A percentile compares a stretch with the other conserved stretches of the same genome.
These are phyloP conservation scores for Epichloe uncinata DNA, from an alignment of 2,329 filamentous ascomycete genomes.

Conservation along the genomic window DNA sequence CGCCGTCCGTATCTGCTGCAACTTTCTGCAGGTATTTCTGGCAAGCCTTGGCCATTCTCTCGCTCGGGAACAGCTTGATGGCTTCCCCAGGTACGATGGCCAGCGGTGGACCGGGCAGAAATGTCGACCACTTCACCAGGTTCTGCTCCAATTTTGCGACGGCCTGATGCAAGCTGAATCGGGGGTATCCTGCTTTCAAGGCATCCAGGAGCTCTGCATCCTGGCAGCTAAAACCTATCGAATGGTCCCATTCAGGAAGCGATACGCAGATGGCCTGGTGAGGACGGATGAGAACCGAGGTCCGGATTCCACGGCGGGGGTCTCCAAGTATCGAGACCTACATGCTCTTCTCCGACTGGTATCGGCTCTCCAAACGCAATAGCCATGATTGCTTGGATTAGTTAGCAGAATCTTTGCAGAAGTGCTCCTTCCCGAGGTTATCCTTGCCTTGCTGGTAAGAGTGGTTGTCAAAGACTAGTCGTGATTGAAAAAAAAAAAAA, in stretches of 20 bases:
- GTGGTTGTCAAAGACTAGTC: too few species aligned
- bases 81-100: neutral
- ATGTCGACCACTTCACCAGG: neutral
- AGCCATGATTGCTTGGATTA: neutral
- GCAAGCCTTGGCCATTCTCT: neutral
- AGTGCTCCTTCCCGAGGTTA: too few species aligned
- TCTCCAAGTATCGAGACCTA: neutral
- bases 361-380: neutral
- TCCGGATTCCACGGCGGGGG: too few species aligned
- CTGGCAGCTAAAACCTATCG: neutral
- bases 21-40: neutral
- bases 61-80: neutral
- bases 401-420: neutral
- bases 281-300: neutral
- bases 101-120: neutral
- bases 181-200: neutral
- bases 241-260: neutral
- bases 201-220: neutral
- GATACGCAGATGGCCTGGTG: neutral
- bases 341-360: neutral
- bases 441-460: too few species aligned
- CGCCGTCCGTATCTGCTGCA: neutral
- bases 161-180: neutral
- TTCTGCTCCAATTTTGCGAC: neutral
- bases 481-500: too few species aligned